These are phyloP conservation scores for Nemania bipapillata DNA, from an alignment of 2,329 filamentous ascomycete genomes.

Conservation along the genomic window DNA sequence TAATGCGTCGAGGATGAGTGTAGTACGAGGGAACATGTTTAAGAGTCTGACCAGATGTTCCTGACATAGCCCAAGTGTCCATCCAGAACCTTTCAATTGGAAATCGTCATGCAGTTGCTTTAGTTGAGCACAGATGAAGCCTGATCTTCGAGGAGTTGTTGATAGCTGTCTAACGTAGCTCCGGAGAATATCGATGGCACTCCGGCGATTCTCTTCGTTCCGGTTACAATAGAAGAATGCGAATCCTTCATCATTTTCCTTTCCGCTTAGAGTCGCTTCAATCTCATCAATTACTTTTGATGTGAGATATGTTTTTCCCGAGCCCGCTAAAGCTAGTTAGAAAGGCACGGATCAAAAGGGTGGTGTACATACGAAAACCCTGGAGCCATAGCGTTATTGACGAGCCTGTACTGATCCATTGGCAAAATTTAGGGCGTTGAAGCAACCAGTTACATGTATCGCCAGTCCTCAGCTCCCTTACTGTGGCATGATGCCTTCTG, in stretches of 20 bases:
- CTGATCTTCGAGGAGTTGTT: background rate
- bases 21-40: constrained; percentile 21
- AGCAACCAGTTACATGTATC: constrained; percentile 27
- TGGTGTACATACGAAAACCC: constrained; percentile 12
- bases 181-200: constrained; percentile 12
- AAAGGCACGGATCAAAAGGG: background rate
- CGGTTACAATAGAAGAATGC: constrained; percentile 30
- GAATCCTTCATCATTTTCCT: constrained; percentile 6
- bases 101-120: background rate
- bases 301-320: constrained; percentile 30
- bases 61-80: constrained; percentile 23
- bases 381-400: constrained; percentile 26
- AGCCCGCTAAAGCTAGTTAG: constrained; percentile 11
- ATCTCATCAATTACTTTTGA: constrained; percentile 21
- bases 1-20: constrained; percentile 25
- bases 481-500: constrained; percentile 14
- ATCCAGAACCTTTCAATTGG: constrained; percentile 11
- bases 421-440: background rate
- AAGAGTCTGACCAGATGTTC: constrained; percentile 10
- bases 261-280: background rate
- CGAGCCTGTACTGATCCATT: constrained; percentile 13
- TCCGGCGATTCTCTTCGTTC: constrained; percentile 16
- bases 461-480: constrained; percentile 2
- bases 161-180: constrained; percentile 28
- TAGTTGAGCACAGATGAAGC: constrained; percentile 6